Conservation (phyloP, 2,329 filamentous ascomycete genomes). For the Alternaria panax region DNA sequence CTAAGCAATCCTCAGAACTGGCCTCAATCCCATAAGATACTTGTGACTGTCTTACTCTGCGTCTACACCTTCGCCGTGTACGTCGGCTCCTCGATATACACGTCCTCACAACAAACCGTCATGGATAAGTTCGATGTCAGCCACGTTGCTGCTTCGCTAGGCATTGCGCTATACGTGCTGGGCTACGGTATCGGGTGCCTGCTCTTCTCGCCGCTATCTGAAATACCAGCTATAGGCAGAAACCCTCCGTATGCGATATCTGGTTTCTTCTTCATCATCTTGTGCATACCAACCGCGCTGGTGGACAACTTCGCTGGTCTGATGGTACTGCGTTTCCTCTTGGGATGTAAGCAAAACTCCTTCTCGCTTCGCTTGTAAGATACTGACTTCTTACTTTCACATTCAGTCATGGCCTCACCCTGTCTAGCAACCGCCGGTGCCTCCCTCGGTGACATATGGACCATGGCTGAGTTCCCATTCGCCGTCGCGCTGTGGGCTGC, state of each 20-base stretch:
- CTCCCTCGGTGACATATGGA: conserved; percentile 47
- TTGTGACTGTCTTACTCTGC: conserved; percentile 46
- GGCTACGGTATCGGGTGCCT: conserved; percentile 68
- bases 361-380: neutral
- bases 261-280: conserved; percentile 71
- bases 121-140: conserved; percentile 61
- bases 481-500: conserved; percentile 52
- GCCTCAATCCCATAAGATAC: conserved; percentile 39
- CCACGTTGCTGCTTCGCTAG: conserved; percentile 61
- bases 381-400: neutral
- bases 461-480: conserved; percentile 51
- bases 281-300: conserved; percentile 70
- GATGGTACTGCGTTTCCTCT: conserved; percentile 58
- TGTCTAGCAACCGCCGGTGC: conserved; percentile 48
- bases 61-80: conserved; percentile 68
- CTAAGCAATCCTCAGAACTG: conserved; percentile 50
- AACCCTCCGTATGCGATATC: conserved; percentile 73
- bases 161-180: conserved; percentile 68
- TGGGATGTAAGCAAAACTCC: conserved; percentile 26
- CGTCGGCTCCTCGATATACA: conserved; percentile 61
- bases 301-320: conserved; percentile 68
- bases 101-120: conserved; percentile 53
- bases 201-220: conserved; percentile 70
- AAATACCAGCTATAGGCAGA: conserved; percentile 70
- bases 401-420: conserved; percentile 41